Evolutionary conservation across 345 rosid genomes (phyloP).

Genomic region (Arabis hirsuta): DNA sequence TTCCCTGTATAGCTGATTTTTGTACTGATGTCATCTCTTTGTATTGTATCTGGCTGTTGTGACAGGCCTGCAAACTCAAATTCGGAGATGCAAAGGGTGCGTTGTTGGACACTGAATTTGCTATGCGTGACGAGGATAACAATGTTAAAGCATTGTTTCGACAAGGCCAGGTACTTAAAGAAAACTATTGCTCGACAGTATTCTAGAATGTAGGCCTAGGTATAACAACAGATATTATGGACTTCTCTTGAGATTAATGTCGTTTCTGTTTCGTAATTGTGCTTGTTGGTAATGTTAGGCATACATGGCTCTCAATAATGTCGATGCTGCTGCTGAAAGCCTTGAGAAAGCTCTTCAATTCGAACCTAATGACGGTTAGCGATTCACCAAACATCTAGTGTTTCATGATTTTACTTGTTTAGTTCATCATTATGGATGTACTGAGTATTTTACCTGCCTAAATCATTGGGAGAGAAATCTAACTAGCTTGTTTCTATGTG

Average conservation of each 20-base stretch:
- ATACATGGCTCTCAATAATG: conserved; percentile 84
- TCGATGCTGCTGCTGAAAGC: conserved; percentile 96
- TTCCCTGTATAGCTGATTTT: conserved; percentile 14
- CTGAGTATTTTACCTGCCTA: not conserved
- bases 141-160: conserved; percentile 94
- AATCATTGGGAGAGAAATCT: not conserved
- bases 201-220: conserved; percentile 12
- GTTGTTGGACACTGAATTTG: conserved; percentile 80
- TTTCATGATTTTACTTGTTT: conserved; percentile 6
- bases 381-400: conserved; percentile 14
- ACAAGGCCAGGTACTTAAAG: conserved; percentile 79
- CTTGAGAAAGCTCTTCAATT: conserved; percentile 79
- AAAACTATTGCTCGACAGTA: conserved; percentile 19
- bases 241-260: not conserved
- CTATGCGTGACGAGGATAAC: conserved; percentile 84
- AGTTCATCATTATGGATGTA: conserved; percentile 2
- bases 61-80: conserved; percentile 88
- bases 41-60: conserved; percentile 20
- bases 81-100: conserved; percentile 91
- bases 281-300: conserved; percentile 55
- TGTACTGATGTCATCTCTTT: conserved; percentile 1
- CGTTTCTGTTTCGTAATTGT: not conserved
- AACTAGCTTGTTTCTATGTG: not conserved
- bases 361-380: conserved; percentile 91
- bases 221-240: not conserved